Base-by-base conservation (phyloP, 192 early-diverging fungal species). In the Mortierella claussenii region DNA sequence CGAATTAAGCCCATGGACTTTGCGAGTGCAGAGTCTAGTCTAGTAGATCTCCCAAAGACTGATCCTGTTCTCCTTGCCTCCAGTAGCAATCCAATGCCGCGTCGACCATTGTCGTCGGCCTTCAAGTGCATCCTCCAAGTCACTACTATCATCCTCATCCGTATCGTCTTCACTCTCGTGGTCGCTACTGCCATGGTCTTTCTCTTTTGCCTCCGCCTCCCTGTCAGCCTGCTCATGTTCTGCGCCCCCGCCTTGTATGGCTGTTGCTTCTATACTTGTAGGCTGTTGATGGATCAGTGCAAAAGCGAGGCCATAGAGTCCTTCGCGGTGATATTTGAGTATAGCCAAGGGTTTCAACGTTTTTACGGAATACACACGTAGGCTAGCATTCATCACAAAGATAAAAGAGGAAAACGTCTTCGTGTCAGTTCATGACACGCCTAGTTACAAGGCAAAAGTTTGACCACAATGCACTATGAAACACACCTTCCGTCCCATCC, bases 401-500 rank as follows among this genome's bases (percentile, higher is more conserved):
- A n/a, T n/a, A n/a, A n/a, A n/a, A n/a, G n/a, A n/a, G n/a, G n/a
- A n/a, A n/a, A n/a, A n/a, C n/a, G n/a, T n/a, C n/a, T n/a, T n/a
- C n/a, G n/a, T n/a, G n/a, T n/a, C n/a, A n/a, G n/a, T n/a, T n/a
- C n/a, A n/a, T n/a, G n/a, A n/a, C n/a, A n/a, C n/a, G n/a, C n/a
- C n/a, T n/a, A n/a, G n/a, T n/a, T n/a, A n/a, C n/a, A n/a, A n/a
- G n/a, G n/a, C n/a, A n/a, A n/a, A n/a, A n/a, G n/a, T n/a, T n/a
- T n/a, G n/a, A n/a, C n/a, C n/a, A n/a, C n/a, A n/a, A n/a, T n/a
- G n/a, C n/a, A n/a, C n/a, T n/a, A n/a, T n/a, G n/a, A n/a, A n/a
- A n/a, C n/a, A n/a, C 55, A 78, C 80, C 60, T 78, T 71, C 69
- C 62, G 69, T 82, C 80, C 80, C 80, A 82, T 23, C 74, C 80